Base-by-base conservation (phyloP, 2,329 filamentous ascomycete genomes). In the Aaosphaeria arxii region DNA sequence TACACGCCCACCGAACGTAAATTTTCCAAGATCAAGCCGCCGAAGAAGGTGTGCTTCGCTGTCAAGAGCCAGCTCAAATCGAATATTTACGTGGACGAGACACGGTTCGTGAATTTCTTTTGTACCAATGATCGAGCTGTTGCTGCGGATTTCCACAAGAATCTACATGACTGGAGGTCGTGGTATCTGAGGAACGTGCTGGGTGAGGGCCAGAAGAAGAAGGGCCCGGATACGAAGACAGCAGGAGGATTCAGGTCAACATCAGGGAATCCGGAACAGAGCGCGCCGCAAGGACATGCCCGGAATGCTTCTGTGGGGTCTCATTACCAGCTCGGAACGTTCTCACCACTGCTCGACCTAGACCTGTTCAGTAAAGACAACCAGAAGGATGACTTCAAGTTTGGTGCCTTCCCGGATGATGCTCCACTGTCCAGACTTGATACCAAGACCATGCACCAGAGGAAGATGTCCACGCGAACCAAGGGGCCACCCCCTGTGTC, bases 81-180 rank as follows among this genome's bases (percentile, higher is more conserved):
- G 0, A 84, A 82, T 49, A 85, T 95, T 61, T 96, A 96, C 62
- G 74, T 90, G 46, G 86, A 86, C 46, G 88, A 86, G 3, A 85
- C 88, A 44, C 92, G 92, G 57, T 97, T 90, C 63, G 88, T 95
- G 3, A 92, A 97, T 64, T 96, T 92, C 71, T 95, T 97, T 72
- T 86, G 84, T 49, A 89, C 87, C 1, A 89, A 89, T 40, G 89
- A 96, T 58, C 74, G 79, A 5, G 67, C 74, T 1, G 70, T 84
- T 1, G 89, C 88, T 1, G 77, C 80, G n/a, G 73, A 75, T 11
- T 96, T 92, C 71, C 85, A 87, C 61, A 76, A 80, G 11, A 78
- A 80, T 28, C 78, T 95, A 1, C 90, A 96, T 52, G 74, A 74
- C 36, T 96, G 91, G 91, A 83, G 92, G 49, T 95, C 89, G 68